Evolutionary conservation across 2,329 filamentous ascomycete genomes (phyloP).

Genomic region (Tolypocladium capitatum): DNA sequence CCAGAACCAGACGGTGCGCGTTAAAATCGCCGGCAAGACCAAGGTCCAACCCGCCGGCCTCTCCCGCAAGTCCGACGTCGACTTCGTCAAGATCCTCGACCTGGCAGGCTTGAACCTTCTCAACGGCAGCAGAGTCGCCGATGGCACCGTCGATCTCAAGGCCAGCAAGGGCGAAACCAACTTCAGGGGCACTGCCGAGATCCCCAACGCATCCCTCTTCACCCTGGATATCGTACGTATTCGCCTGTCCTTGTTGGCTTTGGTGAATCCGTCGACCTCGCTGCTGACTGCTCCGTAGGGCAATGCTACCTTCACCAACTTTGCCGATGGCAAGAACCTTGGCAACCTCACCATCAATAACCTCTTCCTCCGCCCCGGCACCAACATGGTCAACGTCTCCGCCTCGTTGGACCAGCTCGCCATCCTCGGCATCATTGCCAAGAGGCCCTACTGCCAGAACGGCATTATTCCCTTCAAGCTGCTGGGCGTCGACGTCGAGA

Average conservation of each 20-base stretch:
- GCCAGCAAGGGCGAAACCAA: constrained; percentile 36
- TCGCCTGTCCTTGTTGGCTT: background rate
- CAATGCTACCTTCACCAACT: constrained; percentile 49
- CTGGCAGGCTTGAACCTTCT: constrained; percentile 42
- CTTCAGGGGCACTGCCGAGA: constrained; percentile 44
- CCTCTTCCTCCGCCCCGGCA: constrained; percentile 44
- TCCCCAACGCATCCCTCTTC: constrained; percentile 51
- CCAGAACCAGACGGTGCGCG: constrained; percentile 32
- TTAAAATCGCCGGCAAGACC: constrained; percentile 40
- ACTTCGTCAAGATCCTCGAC: constrained; percentile 42
- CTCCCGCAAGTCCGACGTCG: constrained; percentile 31
- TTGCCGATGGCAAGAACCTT: constrained; percentile 34
- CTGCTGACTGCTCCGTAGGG: constrained; percentile 27
- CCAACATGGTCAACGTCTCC: constrained; percentile 41
- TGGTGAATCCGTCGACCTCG: background rate
- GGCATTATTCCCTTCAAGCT: constrained; percentile 43
- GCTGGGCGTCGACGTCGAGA: constrained; percentile 35
- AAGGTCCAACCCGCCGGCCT: constrained; percentile 37
- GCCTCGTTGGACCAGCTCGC: constrained; percentile 36
- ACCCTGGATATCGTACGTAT: constrained; percentile 48
- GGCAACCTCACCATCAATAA: constrained; percentile 45
- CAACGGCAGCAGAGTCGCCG: constrained; percentile 36
- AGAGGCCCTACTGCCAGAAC: constrained; percentile 36
- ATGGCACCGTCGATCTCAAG: constrained; percentile 32
- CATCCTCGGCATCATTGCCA: constrained; percentile 27